Percentiles rank a stretch among this genome's conserved stretches.
Conservation (phyloP, 371 early-diverging fungal species). For the Syncephalastrum contaminatum region DNA sequence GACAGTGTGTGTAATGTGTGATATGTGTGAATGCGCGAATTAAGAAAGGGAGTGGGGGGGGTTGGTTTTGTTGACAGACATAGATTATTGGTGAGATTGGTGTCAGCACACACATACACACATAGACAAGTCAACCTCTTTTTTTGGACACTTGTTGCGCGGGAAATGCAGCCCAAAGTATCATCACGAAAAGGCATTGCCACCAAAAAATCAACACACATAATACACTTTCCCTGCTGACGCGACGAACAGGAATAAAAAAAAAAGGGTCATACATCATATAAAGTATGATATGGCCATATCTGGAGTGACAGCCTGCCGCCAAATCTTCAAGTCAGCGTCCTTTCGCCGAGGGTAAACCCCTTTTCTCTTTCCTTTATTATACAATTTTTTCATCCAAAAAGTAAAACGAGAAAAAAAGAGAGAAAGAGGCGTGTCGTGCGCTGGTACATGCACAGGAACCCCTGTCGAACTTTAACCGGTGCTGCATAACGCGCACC, state of each 20-base stretch:
- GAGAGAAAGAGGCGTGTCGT: not conserved
- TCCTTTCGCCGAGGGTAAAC: constrained; percentile 1
- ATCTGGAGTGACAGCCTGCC: constrained; percentile 14
- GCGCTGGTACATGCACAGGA: constrained; percentile 5
- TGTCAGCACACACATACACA: no score
- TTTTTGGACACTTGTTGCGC: not conserved
- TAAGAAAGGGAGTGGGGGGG: no score
- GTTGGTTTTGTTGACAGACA: no score
- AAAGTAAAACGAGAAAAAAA: no score
- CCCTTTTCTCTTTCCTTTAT: constrained; percentile 19
- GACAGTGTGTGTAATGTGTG: no score
- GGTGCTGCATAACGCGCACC: no score
- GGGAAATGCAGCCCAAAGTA: constrained; percentile 12
- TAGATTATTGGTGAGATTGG: no score
- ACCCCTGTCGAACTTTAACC: not conserved
- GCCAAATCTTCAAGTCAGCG: constrained; percentile 19
- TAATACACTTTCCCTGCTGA: no score
- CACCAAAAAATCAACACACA: no score
- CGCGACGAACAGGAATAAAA: no score
- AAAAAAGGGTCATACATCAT: no score
- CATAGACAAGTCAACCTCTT: not conserved
- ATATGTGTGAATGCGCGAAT: no score
- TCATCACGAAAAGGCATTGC: not conserved
- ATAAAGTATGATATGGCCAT: constrained; percentile 13
- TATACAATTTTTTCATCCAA: constrained; percentile 15